These are phyloP conservation scores for Trichoderma asperelloides DNA, from an alignment of 495 filamentous ascomycete genomes.

Conservation along the genomic window DNA sequence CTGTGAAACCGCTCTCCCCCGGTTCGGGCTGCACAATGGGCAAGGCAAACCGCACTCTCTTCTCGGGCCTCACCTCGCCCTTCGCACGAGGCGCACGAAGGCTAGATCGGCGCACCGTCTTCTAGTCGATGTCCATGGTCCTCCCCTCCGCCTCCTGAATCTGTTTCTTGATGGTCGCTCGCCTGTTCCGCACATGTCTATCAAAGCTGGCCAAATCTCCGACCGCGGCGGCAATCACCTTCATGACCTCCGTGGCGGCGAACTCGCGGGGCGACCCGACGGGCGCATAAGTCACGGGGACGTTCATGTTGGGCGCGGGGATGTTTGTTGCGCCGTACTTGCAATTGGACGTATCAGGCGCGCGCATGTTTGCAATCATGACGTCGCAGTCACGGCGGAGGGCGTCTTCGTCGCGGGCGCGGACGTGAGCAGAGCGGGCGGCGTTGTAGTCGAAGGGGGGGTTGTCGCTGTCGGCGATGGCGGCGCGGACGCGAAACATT, in stretches of 20 bases:
- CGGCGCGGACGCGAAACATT: background rate
- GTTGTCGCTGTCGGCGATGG: background rate
- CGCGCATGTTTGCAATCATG: background rate
- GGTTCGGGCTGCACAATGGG: background rate
- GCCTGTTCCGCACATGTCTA: background rate
- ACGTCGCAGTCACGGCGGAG: background rate
- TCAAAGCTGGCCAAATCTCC: background rate
- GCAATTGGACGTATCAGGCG: background rate
- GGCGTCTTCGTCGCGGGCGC: background rate
- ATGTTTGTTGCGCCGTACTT: background rate
- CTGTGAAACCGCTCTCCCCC: background rate
- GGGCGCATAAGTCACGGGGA: background rate
- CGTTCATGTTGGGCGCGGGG: background rate
- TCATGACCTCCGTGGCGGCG: background rate
- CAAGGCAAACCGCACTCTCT: background rate
- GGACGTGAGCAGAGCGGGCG: background rate
- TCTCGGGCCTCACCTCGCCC: background rate
- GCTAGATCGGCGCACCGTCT: background rate
- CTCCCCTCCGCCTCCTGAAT: background rate
- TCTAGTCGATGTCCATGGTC: conserved; percentile 5
- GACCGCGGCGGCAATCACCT: background rate
- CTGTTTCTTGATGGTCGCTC: background rate
- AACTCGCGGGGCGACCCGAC: background rate
- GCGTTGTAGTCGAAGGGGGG: background rate
- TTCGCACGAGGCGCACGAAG: background rate